A percentile compares a stretch with the other conserved stretches of the same genome.
Conservation (phyloP, 1,284 basidiomycete species). For the Testicularia cyperi region DNA sequence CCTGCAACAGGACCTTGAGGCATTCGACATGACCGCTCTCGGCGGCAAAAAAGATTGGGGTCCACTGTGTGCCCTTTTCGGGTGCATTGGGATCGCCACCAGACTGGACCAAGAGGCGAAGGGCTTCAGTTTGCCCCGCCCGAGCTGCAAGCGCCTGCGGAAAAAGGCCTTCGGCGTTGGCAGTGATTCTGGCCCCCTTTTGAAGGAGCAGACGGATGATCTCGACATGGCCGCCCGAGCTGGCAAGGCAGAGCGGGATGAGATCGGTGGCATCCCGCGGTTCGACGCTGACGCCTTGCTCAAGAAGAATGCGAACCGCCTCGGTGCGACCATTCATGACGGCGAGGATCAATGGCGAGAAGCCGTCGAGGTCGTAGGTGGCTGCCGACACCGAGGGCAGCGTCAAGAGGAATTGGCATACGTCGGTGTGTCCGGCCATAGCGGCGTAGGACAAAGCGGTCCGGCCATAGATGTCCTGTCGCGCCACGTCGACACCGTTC, state of each 20-base stretch:
- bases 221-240: conserved; percentile 82
- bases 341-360: conserved; percentile 88
- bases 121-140: conserved; percentile 83
- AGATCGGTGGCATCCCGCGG: conserved; percentile 66
- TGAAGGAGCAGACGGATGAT: conserved; percentile 77
- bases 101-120: conserved; percentile 71
- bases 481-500: conserved; percentile 70
- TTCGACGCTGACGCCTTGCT: conserved; percentile 47
- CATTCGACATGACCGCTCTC: conserved; percentile 80
- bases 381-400: conserved; percentile 73
- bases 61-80: conserved; percentile 97
- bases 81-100: conserved; percentile 66
- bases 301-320: conserved; percentile 65
- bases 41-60: conserved; percentile 92
- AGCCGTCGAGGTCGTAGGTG: conserved; percentile 71
- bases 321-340: conserved; percentile 81
- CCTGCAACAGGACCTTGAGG: conserved; percentile 75
- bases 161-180: conserved; percentile 92
- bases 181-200: conserved; percentile 74
- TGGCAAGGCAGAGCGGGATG: conserved; percentile 85
- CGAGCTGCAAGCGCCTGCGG: conserved; percentile 98
- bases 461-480: conserved; percentile 84
- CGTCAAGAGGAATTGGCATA: conserved; percentile 77
- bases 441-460: conserved; percentile 93
- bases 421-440: conserved; percentile 80